Base-by-base conservation (phyloP, 495 filamentous ascomycete species). In the Trichoderma virens region DNA sequence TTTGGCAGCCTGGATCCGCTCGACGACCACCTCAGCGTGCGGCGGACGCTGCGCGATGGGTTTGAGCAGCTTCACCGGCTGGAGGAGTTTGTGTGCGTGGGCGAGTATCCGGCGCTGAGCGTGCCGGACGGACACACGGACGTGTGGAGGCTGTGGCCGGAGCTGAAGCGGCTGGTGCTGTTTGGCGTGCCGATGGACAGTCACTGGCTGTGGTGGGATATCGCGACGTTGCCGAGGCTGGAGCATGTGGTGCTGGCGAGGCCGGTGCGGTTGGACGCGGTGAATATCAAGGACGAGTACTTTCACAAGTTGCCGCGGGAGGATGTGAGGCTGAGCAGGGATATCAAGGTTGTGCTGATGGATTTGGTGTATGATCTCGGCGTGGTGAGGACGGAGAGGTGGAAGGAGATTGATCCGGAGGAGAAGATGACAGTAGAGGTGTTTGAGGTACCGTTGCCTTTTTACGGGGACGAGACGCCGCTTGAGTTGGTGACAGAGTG, bases 171-270 rank as follows among this genome's bases (percentile, higher is more conserved):
- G 3, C 70, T 79, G 6, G 74, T 70, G 23, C 59, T 79, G 30
- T 77, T 74, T 66, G 71, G 76, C 27, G 68, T 67, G 9, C 66
- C 69, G 34, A 61, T 72, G 7, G 62, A 68, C 28, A 65, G 34
- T 13, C 23, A 32, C 56, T 65, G 64, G n/a, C 74, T 77, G 63
- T 70, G 71, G 66, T 35, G 41, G 6, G 62, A 63, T 27, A 65
- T 79, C 8, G 69, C 65, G 16, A 60, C 63, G 39, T 65, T 75
- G 69, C 60, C 67, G 1, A 43, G 65, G 20, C 43, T 76, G n/a
- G 72, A 71, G 23, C 73, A 69, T 28, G 59, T 79, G 7, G 70
- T 77, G 38, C 66, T 77, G 59, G 72, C 73, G n/a, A 72, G 75
- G 59, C 69, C 74, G 14, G 66, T 72, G 38, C 39, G 65, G 18